These are phyloP conservation scores for Lobosporangium transversale DNA, from an alignment of 192 early-diverging fungal genomes.

Conservation along the genomic window DNA sequence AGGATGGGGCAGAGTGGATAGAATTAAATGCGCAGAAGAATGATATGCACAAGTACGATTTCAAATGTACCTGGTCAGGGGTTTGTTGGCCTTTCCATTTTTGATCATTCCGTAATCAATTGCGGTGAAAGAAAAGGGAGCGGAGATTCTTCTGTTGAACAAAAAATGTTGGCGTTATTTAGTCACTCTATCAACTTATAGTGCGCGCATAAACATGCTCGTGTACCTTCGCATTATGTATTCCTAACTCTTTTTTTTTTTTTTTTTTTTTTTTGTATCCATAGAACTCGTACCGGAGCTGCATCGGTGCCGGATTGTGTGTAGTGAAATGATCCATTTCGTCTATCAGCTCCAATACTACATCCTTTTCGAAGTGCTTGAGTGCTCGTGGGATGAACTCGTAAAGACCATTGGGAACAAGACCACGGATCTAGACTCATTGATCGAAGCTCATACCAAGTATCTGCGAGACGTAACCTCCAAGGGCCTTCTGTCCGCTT, in stretches of 20 bases:
- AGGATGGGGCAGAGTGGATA: no score
- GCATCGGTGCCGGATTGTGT: slow-evolving; percentile 73
- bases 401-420: slow-evolving; percentile 62
- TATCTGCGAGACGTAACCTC: slow-evolving; percentile 78
- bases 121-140: background rate
- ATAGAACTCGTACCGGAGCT: slow-evolving; percentile 67
- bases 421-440: slow-evolving; percentile 78
- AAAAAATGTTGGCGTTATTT: no score
- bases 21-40: no score
- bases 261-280: no score
- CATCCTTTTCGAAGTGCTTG: slow-evolving; percentile 90
- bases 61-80: no score
- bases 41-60: no score
- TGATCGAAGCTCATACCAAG: slow-evolving; percentile 81
- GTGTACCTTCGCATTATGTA: no score
- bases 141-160: no score
- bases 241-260: no score
- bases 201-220: no score
- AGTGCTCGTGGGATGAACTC: slow-evolving; percentile 90
- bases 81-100: background rate
- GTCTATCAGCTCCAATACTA: slow-evolving; percentile 94
- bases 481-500: slow-evolving; percentile 66
- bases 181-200: no score
- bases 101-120: slow-evolving; percentile 4
- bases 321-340: slow-evolving; percentile 94